phyloP scores from a whole-genome alignment of 148 eudicot genomes.

The Dysphania ambrosioides region DNA sequence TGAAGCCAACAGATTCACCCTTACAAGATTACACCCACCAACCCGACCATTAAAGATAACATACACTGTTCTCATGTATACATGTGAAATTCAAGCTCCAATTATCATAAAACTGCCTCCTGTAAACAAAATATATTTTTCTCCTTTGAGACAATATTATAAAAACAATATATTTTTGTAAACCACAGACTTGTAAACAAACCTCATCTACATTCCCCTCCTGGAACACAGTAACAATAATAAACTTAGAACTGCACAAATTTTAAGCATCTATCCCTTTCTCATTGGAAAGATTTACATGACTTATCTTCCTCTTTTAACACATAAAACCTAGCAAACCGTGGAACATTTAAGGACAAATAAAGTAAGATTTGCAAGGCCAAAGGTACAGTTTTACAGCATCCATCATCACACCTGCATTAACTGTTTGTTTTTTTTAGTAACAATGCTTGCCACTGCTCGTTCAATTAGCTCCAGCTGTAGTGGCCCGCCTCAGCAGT shows the following conservation, averaged over 20 bases:
- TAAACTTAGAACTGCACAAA: neutral
- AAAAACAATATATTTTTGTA: neutral
- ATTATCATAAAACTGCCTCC: neutral
- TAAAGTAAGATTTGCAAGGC: slow-evolving; percentile 12
- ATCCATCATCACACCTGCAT: slow-evolving; percentile 34
- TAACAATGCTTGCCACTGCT: slow-evolving; percentile 28
- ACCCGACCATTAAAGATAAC: neutral
- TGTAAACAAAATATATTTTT: neutral
- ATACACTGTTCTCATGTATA: neutral
- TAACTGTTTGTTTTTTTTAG: slow-evolving; percentile 8
- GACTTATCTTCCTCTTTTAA: neutral
- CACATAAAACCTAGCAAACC: neutral
- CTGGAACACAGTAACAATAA: neutral
- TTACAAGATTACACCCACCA: neutral
- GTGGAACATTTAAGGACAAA: slow-evolving; percentile 1
- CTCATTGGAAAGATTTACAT: neutral
- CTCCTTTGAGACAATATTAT: neutral
- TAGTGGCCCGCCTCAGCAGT: slow-evolving; percentile 22
- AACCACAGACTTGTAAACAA: neutral
- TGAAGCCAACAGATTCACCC: neutral
- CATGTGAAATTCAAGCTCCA: neutral
- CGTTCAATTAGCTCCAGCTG: slow-evolving; percentile 27
- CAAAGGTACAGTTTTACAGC: slow-evolving; percentile 26
- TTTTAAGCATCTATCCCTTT: neutral
- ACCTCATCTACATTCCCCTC: slow-evolving; percentile 5